phyloP scores from a whole-genome alignment of 83 land plant genomes.

The Picea mariana region DNA sequence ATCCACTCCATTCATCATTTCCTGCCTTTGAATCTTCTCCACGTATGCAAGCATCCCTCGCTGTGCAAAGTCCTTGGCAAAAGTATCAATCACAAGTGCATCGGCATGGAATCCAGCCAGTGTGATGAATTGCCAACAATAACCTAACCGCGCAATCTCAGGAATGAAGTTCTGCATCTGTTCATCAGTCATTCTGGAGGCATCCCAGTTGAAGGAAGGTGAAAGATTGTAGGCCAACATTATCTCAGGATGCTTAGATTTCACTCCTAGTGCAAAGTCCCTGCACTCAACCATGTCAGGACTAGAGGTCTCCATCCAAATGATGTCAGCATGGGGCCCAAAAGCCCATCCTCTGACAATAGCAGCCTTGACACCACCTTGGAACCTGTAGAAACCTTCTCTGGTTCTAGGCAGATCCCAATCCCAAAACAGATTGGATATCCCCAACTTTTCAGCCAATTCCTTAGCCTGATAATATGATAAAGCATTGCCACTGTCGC shows the following conservation, averaged over 20 bases:
- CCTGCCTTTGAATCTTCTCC: slow-evolving; percentile 91
- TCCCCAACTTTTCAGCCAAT: slow-evolving; percentile 58
- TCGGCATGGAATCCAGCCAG: slow-evolving; percentile 87
- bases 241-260: slow-evolving; percentile 58
- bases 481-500: slow-evolving; percentile 28
- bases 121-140: slow-evolving; percentile 90
- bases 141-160: slow-evolving; percentile 71
- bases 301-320: slow-evolving; percentile 87
- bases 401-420: slow-evolving; percentile 75
- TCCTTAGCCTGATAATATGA: slow-evolving; percentile 55
- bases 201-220: slow-evolving; percentile 97
- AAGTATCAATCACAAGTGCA: slow-evolving; percentile 71
- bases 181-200: slow-evolving; percentile 78
- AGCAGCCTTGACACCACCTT: slow-evolving; percentile 59
- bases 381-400: slow-evolving; percentile 71
- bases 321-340: slow-evolving; percentile 68
- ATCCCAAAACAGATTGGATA: slow-evolving; percentile 64
- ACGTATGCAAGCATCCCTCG: slow-evolving; percentile 95
- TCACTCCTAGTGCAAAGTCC: slow-evolving; percentile 67
- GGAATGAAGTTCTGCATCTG: slow-evolving; percentile 86
- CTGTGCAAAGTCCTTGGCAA: slow-evolving; percentile 76
- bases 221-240: slow-evolving; percentile 93
- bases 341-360: slow-evolving; percentile 68
- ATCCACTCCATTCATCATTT: slow-evolving; percentile 79
- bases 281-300: slow-evolving; percentile 72